phyloP scores from a whole-genome alignment of 164 flowering plant genomes.

The Magnolia sinica region DNA sequence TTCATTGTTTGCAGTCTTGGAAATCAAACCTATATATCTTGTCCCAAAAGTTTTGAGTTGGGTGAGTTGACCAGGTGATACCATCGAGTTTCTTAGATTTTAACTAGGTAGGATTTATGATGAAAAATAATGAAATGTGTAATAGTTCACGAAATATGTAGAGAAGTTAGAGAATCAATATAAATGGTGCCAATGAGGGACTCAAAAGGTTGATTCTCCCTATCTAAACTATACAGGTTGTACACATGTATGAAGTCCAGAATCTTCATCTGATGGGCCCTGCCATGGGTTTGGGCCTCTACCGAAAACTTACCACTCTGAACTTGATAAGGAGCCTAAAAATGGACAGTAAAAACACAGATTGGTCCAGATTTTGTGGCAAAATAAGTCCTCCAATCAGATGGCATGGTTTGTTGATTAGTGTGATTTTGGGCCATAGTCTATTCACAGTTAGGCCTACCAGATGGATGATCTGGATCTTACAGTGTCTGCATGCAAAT shows the following conservation, averaged over 20 bases:
- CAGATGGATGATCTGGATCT: neutral
- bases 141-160: neutral
- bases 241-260: neutral
- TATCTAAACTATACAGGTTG: neutral
- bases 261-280: neutral
- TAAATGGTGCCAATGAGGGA: neutral
- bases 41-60: neutral
- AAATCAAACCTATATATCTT: slow-evolving; percentile 2
- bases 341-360: neutral
- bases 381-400: neutral
- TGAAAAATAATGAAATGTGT: neutral
- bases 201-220: neutral
- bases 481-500: neutral
- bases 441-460: neutral
- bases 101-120: neutral
- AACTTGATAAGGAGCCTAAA: neutral
- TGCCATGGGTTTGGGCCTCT: neutral
- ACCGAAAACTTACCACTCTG: neutral
- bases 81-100: slow-evolving; percentile 4
- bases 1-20: neutral
- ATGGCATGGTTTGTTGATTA: neutral
- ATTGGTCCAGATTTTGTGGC: neutral
- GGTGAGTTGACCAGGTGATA: slow-evolving; percentile 8
- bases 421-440: neutral
- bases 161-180: neutral